Evolutionary conservation across 306 rosid species (phyloP).

Genomic region (Geum urbanum): DNA sequence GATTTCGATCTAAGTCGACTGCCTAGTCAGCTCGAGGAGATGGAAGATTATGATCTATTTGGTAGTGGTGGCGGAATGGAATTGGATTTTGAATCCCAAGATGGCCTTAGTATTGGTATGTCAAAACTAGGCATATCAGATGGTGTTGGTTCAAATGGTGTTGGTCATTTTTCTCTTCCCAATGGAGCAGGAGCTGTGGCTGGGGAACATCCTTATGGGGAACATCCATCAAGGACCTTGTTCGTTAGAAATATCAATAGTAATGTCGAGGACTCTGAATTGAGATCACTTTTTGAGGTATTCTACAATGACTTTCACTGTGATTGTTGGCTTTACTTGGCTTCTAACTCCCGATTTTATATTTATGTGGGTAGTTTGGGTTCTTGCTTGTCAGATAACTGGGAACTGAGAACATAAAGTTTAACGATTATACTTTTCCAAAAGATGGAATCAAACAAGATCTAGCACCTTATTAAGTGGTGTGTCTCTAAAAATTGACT

Average conservation of each 20-base stretch:
- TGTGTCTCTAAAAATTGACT: neutral
- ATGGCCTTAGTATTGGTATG: slow-evolving; percentile 47
- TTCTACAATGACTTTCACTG: slow-evolving; percentile 11
- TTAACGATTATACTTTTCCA: neutral
- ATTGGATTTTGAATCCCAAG: slow-evolving; percentile 76
- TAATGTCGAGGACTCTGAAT: slow-evolving; percentile 75
- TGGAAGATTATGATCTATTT: slow-evolving; percentile 83
- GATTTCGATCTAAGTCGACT: slow-evolving; percentile 82
- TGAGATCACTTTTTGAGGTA: slow-evolving; percentile 60
- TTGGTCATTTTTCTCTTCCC: slow-evolving; percentile 52
- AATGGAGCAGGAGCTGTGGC: slow-evolving; percentile 83
- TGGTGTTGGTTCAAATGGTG: slow-evolving; percentile 50
- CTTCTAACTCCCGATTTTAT: neutral
- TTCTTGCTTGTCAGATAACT: neutral
- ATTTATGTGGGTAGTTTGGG: neutral
- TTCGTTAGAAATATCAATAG: slow-evolving; percentile 90
- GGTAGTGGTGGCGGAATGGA: slow-evolving; percentile 88
- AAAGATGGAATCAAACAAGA: neutral
- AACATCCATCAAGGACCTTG: slow-evolving; percentile 93
- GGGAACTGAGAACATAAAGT: neutral
- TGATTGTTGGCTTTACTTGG: neutral
- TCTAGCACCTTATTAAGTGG: neutral
- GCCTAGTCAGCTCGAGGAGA: slow-evolving; percentile 84
- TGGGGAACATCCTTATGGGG: slow-evolving; percentile 95
- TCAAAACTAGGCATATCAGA: slow-evolving; percentile 60